Evolutionary conservation across 2,329 filamentous ascomycete species (phyloP).

Genomic region (Pseudogymnoascus sp.): DNA sequence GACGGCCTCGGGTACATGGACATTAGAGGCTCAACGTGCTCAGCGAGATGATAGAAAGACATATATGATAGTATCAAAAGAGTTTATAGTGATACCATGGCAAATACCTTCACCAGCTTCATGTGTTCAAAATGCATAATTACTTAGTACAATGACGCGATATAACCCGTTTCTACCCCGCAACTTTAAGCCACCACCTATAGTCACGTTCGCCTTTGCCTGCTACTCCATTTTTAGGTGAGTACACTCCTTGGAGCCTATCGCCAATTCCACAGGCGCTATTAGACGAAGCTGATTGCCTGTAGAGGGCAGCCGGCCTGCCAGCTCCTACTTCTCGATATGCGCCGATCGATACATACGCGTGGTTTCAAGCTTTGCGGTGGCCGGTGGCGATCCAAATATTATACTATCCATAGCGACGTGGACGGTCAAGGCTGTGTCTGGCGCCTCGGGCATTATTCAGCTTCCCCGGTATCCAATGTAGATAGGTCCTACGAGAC

Average conservation of each 20-base stretch:
- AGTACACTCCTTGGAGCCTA: not conserved
- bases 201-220: not conserved
- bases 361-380: not conserved
- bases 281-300: not conserved
- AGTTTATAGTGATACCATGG: not conserved
- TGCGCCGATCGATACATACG: not conserved
- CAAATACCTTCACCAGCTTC: not conserved
- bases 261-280: not conserved
- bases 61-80: not conserved
- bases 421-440: not conserved
- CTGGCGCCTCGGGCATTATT: not conserved
- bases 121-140: not conserved
- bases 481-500: not conserved
- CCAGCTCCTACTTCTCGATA: not conserved
- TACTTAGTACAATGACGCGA: not conserved
- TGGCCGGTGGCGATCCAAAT: not conserved
- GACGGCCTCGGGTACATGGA: not conserved
- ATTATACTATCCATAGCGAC: not conserved
- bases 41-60: not conserved
- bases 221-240: not conserved
- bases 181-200: not conserved
- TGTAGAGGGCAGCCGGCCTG: not conserved
- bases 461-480: not conserved
- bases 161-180: not conserved
- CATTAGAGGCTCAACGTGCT: not conserved